phyloP scores from a whole-genome alignment of 768 basidiomycete genomes.

The Candolleomyces eurysporus region DNA sequence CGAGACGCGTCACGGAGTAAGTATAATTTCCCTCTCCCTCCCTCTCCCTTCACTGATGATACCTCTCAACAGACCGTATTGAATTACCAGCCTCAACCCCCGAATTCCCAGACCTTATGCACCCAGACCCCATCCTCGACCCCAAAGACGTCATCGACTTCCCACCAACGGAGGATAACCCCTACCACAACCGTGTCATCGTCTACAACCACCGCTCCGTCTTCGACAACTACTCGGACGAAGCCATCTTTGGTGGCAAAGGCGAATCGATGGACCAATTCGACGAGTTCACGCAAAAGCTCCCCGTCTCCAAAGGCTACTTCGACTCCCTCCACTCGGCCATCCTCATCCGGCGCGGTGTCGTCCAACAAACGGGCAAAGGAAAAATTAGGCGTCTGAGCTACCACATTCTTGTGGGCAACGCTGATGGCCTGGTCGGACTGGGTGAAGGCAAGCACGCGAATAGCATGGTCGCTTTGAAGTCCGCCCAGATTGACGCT shows the following conservation, averaged over 20 bases:
- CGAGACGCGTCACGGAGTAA: not conserved
- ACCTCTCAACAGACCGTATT: not conserved
- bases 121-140: slow-evolving; percentile 60
- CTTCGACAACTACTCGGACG: slow-evolving; percentile 41
- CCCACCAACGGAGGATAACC: slow-evolving; percentile 49
- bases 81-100: slow-evolving; percentile 10
- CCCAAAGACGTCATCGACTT: slow-evolving; percentile 53
- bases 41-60: not conserved
- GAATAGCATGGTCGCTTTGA: slow-evolving; percentile 52
- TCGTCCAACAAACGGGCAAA: slow-evolving; percentile 91
- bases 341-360: slow-evolving; percentile 50
- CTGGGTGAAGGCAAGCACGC: slow-evolving; percentile 78
- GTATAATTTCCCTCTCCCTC: not conserved
- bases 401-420: slow-evolving; percentile 70
- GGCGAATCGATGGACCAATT: slow-evolving; percentile 16
- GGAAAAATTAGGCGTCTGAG: slow-evolving; percentile 75
- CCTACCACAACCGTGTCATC: slow-evolving; percentile 60
- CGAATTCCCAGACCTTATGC: slow-evolving; percentile 60
- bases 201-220: slow-evolving; percentile 73
- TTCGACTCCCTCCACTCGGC: slow-evolving; percentile 35
- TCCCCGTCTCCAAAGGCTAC: slow-evolving; percentile 19
- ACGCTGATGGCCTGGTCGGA: slow-evolving; percentile 82
- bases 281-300: slow-evolving; percentile 12
- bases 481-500: slow-evolving; percentile 58
- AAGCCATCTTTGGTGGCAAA: slow-evolving; percentile 17